phyloP scores from a whole-genome alignment of 176 grass and related monocot species.

The Oryza meyeriana region DNA sequence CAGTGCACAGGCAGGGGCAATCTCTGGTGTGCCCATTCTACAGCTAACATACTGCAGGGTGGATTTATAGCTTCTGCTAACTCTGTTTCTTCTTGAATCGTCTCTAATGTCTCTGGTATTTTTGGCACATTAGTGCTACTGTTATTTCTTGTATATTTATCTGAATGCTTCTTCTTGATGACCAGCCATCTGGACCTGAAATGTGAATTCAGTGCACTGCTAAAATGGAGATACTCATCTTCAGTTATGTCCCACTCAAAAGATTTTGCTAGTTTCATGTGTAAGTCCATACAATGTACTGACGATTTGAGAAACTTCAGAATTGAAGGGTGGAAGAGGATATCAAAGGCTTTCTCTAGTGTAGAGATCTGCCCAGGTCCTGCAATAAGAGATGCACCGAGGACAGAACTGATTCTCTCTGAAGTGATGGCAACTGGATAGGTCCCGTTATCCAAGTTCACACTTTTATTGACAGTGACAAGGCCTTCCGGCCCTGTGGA shows the following conservation, averaged over 20 bases:
- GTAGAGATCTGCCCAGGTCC: conserved; percentile 60
- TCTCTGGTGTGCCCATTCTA: conserved; percentile 82
- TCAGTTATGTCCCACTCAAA: conserved; percentile 67
- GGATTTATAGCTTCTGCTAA: conserved; percentile 39
- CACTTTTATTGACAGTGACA: conserved; percentile 1
- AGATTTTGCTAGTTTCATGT: conserved; percentile 40
- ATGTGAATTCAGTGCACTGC: conserved; percentile 67
- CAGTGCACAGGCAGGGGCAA: conserved; percentile 75
- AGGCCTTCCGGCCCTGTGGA: conserved; percentile 19
- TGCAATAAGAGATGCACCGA: conserved; percentile 62
- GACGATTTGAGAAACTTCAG: conserved; percentile 74
- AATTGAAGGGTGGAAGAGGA: conserved; percentile 58
- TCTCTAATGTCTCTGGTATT: conserved; percentile 52
- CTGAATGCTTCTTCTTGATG: conserved; percentile 62
- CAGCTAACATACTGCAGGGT: conserved; percentile 43
- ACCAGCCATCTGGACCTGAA: conserved; percentile 81
- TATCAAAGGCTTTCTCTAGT: conserved; percentile 66
- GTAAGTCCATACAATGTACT: conserved; percentile 44
- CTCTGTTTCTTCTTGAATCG: conserved; percentile 79
- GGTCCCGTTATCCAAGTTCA: conserved; percentile 21
- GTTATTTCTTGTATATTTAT: conserved; percentile 40
- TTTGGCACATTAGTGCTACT: conserved; percentile 19
- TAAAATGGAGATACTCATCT: conserved; percentile 72
- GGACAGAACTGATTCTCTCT: conserved; percentile 62
- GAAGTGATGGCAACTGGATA: conserved; percentile 39